Evolutionary conservation across 2,329 filamentous ascomycete genomes (phyloP), one percentile per base, ranked within the genome.

Genomic region (Penicillium occitanis): DNA sequence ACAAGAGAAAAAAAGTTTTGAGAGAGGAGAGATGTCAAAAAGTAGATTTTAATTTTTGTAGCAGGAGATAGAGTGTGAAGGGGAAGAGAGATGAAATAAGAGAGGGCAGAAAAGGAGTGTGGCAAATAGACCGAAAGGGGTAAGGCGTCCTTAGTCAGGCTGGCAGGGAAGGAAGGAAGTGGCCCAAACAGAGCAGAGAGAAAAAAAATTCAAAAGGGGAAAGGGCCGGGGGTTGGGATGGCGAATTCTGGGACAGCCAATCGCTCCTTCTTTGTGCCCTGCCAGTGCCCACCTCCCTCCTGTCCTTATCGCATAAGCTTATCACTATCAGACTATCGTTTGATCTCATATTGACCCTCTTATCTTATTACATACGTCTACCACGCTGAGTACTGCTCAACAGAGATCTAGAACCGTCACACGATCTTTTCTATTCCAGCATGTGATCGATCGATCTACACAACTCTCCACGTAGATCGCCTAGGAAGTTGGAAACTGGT

Each of bases 11-110:
- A 58, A 64, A 35, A 25, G 62, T 63, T 63, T 63, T 63, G 61
- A 63, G 61, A 51, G 59, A 67, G 62, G 67, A 66, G 64, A 67
- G 63, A 67, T 70, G 69, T 66, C 66, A 69, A 65, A 62, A 55
- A 33, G 25, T 57, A 37, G n/a, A 37, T 57, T 68, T 65, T 58
- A 50, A 35, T 55, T 53, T 62, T 62, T 61, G 58, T 55, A 57
- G 10, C 48, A 33, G 48, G 53, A 35, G 42, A 58, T 42, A 57
- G 60, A 46, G 40, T 5, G 48, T 28, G 61, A 37, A 40, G 46
- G 57, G 33, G 62, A 42, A 53, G 55, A 44, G 58, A 58, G 25
- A n/a, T n/a, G 40, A 44, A 33, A 46, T 33, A 46, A 44, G 19
- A 28, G 28, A 66, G 22, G 30, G 64, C 44, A 40, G 55, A 66